A percentile compares a stretch with the other conserved stretches of the same genome.
Evolutionary conservation across 495 filamentous ascomycete species (phyloP).

Genomic region (Aspergillus incahuasiensis): DNA sequence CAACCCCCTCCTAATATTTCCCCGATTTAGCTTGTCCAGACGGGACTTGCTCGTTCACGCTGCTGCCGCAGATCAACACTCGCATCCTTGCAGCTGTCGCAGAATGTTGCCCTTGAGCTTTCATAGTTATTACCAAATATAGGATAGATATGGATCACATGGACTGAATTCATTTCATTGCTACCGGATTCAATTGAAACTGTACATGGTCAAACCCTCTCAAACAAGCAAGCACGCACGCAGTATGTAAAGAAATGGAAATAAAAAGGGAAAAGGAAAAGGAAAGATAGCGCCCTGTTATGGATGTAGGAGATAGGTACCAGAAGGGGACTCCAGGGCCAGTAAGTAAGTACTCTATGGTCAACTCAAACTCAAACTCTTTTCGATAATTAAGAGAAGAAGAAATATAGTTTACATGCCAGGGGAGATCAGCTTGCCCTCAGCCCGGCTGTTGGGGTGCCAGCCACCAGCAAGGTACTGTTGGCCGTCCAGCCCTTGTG

Average conservation of each 20-base stretch:
- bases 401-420: conserved; percentile 55
- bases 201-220: conserved; percentile 26
- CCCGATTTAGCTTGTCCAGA: no score
- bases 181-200: conserved; percentile 19
- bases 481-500: conserved; percentile 59
- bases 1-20: no score
- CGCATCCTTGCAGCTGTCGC: no score
- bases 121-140: neutral
- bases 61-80: no score
- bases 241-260: conserved; percentile 3
- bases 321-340: neutral
- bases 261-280: neutral
- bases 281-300: neutral
- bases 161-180: conserved; percentile 20
- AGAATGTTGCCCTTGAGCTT: no score
- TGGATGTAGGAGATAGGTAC: neutral
- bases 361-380: neutral
- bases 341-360: neutral
- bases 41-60: no score
- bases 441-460: conserved; percentile 65
- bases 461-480: conserved; percentile 81
- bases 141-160: conserved; percentile 1
- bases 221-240: conserved; percentile 10
- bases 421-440: conserved; percentile 82
- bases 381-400: conserved; percentile 10